A percentile compares a stretch with the other conserved stretches of the same genome.
phyloP scores from a whole-genome alignment of 1,284 basidiomycete genomes.

The Mycosarcoma maydis region DNA sequence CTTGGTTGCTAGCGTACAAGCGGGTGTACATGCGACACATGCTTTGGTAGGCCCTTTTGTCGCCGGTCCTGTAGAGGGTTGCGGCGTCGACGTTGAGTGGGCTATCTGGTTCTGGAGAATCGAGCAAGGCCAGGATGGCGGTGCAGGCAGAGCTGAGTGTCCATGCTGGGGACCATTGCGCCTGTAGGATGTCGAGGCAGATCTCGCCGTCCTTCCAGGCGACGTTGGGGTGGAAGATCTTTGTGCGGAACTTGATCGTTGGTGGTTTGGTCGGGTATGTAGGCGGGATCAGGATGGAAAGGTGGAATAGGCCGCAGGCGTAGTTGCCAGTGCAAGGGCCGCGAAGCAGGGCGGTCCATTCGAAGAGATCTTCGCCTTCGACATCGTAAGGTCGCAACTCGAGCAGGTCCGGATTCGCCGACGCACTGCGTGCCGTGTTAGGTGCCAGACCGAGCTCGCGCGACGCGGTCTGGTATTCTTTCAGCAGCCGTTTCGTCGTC shows the following conservation, averaged over 20 bases:
- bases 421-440: slow-evolving; percentile 8
- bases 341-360: slow-evolving; percentile 56
- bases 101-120: slow-evolving; percentile 63
- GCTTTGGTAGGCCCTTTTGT: slow-evolving; percentile 45
- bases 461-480: slow-evolving; percentile 45
- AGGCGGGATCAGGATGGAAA: slow-evolving; percentile 50
- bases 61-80: slow-evolving; percentile 46
- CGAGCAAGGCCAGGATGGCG: slow-evolving; percentile 63
- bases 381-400: slow-evolving; percentile 55
- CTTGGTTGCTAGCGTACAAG: slow-evolving; percentile 8
- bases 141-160: slow-evolving; percentile 60
- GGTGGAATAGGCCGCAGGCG: slow-evolving; percentile 43
- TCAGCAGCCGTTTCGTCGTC: slow-evolving; percentile 47
- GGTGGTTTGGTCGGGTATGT: slow-evolving; percentile 65
- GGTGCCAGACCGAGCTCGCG: slow-evolving; percentile 23
- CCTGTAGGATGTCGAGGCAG: slow-evolving; percentile 64
- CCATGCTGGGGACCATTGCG: slow-evolving; percentile 67
- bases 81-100: slow-evolving; percentile 67
- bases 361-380: slow-evolving; percentile 55
- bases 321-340: slow-evolving; percentile 48
- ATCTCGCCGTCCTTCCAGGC: slow-evolving; percentile 65
- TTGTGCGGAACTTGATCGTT: slow-evolving; percentile 52
- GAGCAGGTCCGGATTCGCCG: slow-evolving; percentile 47
- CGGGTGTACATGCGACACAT: slow-evolving; percentile 55
- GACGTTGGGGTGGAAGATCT: slow-evolving; percentile 65